Evolutionary conservation across 1,284 basidiomycete genomes (phyloP), one percentile per base, ranked within the genome.

Genomic region (Melanopsichium pennsylvanicum): DNA sequence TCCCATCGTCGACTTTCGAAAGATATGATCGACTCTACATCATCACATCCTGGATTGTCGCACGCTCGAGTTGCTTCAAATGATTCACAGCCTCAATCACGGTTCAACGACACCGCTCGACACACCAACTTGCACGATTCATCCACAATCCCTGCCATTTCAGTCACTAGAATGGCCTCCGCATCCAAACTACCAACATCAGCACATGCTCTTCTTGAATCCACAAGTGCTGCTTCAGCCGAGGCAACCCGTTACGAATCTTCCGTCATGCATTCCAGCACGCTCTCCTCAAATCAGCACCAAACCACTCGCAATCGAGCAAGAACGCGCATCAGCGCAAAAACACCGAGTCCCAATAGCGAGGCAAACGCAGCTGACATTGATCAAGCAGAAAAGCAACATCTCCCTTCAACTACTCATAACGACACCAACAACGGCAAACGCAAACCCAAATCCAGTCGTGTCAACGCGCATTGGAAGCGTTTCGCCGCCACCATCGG

Each of bases 361-460:
- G 9, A 22, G 39, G 8, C 52, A 27, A 13, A 33, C 40, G 5
- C 47, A 12, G 37, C 37, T 18, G 39, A 62, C 26, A 42, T 41
- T 10, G 48, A 56, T 16, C 52, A 56, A 25, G 60, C 37, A 35
- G 60, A 59, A 22, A 50, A 59, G 35, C 51, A 26, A 4, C 26
- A 50, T 1, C 34, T 25, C 15, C 19, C 23, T 12, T 2, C 35
- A 33, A 4, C 32, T 4, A 5, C 38, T 9, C 23, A 39, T 10
- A 32, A 59, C 26, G 34, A 47, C 40, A 13, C 41, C 22, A 50
- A 66, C 43, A 60, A 60, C 21, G 56, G 50, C 37, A 67, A 67
- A 21, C 27, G 27, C 43, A 56, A 57, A 26, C 40, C 45, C 33
- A 9, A 33, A 3, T 13, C 2, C 27, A 42, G 25, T 21, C 31